phyloP scores from a whole-genome alignment of 331 rosid genomes.

The Saraca asoca region DNA sequence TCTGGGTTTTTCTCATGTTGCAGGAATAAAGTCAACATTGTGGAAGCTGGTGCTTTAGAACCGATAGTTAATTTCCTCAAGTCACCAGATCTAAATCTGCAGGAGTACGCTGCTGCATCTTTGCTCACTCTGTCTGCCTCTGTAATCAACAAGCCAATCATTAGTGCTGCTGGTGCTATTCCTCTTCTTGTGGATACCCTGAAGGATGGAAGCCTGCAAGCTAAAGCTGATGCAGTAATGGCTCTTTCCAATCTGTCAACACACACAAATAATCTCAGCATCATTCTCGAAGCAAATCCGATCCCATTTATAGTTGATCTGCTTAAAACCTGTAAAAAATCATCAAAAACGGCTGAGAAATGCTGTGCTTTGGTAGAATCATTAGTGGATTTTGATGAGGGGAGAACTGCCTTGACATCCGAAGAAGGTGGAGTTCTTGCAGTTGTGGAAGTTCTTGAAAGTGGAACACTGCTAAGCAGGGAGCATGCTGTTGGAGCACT shows the following conservation, averaged over 20 bases:
- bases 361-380: constrained; percentile 89
- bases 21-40: constrained; percentile 91
- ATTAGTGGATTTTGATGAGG: constrained; percentile 65
- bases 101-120: constrained; percentile 79
- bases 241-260: constrained; percentile 94
- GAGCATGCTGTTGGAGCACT: constrained; percentile 90
- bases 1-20: constrained; percentile 27
- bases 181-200: constrained; percentile 87
- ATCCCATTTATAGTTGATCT: constrained; percentile 63
- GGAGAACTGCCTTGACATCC: constrained; percentile 70
- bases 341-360: constrained; percentile 87
- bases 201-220: constrained; percentile 72
- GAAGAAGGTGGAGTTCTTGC: constrained; percentile 93
- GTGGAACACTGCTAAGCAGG: constrained; percentile 78
- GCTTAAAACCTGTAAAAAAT: constrained; percentile 75
- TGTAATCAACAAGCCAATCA: constrained; percentile 70
- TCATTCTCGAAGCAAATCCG: constrained; percentile 66
- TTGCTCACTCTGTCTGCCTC: constrained; percentile 93
- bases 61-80: constrained; percentile 74
- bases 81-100: constrained; percentile 63
- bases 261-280: constrained; percentile 50
- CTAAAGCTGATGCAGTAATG: constrained; percentile 88
- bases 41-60: constrained; percentile 88
- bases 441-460: constrained; percentile 89
- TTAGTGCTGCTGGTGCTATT: constrained; percentile 76